phyloP scores from a whole-genome alignment of 306 rosid genomes.

The Elaeagnus macrophylla region DNA sequence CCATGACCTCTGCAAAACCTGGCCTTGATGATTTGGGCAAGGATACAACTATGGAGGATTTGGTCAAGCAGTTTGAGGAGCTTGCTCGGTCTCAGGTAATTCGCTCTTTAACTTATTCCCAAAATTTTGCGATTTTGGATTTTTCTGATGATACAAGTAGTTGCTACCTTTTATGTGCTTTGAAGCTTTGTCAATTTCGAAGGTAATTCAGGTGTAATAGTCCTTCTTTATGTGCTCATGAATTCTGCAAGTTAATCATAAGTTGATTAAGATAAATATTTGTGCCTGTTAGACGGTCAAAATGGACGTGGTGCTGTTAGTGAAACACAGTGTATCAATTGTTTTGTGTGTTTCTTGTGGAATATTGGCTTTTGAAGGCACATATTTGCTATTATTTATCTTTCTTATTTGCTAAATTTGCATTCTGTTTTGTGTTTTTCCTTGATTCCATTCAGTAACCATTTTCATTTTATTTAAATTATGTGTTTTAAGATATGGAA shows the following conservation, averaged over 20 bases:
- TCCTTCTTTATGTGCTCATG: too few relatives aligned
- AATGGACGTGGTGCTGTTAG: too few relatives aligned
- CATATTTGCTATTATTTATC: not conserved
- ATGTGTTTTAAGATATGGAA: slow-evolving; percentile 60
- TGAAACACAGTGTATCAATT: not conserved
- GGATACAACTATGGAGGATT: slow-evolving; percentile 72
- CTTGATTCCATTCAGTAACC: not conserved
- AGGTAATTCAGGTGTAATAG: too few relatives aligned
- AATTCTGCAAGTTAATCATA: too few relatives aligned
- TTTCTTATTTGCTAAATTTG: slow-evolving; percentile 1
- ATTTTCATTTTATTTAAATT: slow-evolving; percentile 6
- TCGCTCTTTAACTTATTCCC: not conserved
- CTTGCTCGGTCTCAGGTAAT: slow-evolving; percentile 69
- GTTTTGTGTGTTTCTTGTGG: not conserved
- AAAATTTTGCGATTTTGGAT: too few relatives aligned
- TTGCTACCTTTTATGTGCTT: not conserved
- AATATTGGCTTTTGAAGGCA: not conserved
- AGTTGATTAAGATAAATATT: too few relatives aligned
- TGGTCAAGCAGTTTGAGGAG: slow-evolving; percentile 92
- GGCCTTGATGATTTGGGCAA: slow-evolving; percentile 40
- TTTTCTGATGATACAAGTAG: too few relatives aligned
- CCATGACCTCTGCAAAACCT: slow-evolving; percentile 29
- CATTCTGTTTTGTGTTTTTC: not conserved
- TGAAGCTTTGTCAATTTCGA: not conserved
- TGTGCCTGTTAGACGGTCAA: too few relatives aligned